These are phyloP conservation scores for Naganishia friedmannii DNA, from an alignment of 768 basidiomycete species.

Conservation along the genomic window DNA sequence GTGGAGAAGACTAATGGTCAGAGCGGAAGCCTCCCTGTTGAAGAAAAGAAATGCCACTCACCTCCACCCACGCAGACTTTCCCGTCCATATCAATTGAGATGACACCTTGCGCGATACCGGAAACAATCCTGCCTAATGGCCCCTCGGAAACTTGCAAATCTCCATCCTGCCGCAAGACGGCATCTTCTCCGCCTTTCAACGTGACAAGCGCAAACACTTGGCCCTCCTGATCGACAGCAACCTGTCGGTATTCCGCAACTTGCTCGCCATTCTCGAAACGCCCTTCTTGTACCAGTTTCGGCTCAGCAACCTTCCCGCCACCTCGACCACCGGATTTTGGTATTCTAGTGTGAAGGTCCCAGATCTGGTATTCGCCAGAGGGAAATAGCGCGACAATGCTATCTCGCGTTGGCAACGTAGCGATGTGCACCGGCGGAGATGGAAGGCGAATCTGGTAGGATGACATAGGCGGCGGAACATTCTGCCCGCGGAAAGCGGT, in stretches of 20 bases:
- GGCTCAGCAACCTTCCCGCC: slow-evolving; percentile 50
- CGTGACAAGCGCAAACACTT: slow-evolving; percentile 22
- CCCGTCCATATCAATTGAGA: slow-evolving; percentile 6
- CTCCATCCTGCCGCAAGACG: slow-evolving; percentile 33
- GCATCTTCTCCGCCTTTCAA: slow-evolving; percentile 8
- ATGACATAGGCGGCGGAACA: slow-evolving; percentile 96
- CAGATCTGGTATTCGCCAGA: slow-evolving; percentile 68
- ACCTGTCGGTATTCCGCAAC: slow-evolving; percentile 36
- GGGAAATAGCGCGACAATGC: slow-evolving; percentile 68
- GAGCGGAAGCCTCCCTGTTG: background rate
- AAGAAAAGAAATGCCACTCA: background rate
- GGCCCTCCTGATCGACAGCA: slow-evolving; percentile 11
- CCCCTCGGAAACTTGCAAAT: slow-evolving; percentile 18
- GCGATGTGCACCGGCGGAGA: slow-evolving; percentile 64
- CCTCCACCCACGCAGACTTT: background rate
- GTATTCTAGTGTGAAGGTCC: slow-evolving; percentile 64
- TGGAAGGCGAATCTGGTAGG: slow-evolving; percentile 56
- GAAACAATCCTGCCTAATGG: slow-evolving; percentile 4
- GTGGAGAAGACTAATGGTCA: background rate
- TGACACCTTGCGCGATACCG: background rate
- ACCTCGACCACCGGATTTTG: slow-evolving; percentile 38
- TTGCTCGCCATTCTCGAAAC: slow-evolving; percentile 28
- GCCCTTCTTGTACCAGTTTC: slow-evolving; percentile 33
- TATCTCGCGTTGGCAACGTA: slow-evolving; percentile 62
- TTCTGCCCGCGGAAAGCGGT: slow-evolving; percentile 93